phyloP scores from a whole-genome alignment of 1,139 yeast genomes.

The Saccharomyces hybrid region DNA sequence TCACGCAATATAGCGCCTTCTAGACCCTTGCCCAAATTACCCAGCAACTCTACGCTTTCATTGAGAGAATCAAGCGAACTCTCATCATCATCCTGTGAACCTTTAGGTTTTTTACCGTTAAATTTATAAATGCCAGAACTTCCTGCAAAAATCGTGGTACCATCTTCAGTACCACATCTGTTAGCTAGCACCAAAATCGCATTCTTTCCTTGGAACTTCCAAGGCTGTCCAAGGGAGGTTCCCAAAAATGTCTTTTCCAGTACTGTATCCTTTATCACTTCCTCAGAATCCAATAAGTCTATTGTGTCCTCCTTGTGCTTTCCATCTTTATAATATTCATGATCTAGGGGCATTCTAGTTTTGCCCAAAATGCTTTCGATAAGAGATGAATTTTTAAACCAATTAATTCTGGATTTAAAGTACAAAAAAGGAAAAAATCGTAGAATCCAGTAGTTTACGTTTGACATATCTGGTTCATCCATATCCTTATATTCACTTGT shows the following conservation, averaged over 20 bases:
- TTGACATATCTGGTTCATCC: conserved; percentile 34
- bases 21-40: conserved; percentile 50
- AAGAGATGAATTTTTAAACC: conserved; percentile 12
- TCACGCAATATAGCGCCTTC: conserved; percentile 60
- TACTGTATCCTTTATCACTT: not conserved
- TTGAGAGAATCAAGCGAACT: conserved; percentile 33
- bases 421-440: conserved; percentile 59
- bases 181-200: conserved; percentile 35
- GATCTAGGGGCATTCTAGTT: not conserved
- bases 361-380: conserved; percentile 6
- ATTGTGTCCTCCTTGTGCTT: conserved; percentile 1
- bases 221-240: conserved; percentile 13
- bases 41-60: conserved; percentile 46
- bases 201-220: conserved; percentile 24
- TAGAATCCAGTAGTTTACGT: conserved; percentile 60
- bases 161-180: conserved; percentile 66
- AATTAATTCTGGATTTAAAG: conserved; percentile 14
- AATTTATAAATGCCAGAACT: conserved; percentile 62
- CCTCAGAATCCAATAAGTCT: not conserved
- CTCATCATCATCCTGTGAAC: conserved; percentile 22
- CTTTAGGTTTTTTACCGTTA: conserved; percentile 32
- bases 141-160: conserved; percentile 48
- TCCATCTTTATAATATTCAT: conserved; percentile 2
- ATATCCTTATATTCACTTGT: conserved; percentile 20
- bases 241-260: conserved; percentile 38